Percentiles rank a stretch among this genome's conserved stretches.
These are phyloP conservation scores for Magnusiomyces clavatus DNA, from an alignment of 1,139 yeast genomes.

Conservation along the genomic window DNA sequence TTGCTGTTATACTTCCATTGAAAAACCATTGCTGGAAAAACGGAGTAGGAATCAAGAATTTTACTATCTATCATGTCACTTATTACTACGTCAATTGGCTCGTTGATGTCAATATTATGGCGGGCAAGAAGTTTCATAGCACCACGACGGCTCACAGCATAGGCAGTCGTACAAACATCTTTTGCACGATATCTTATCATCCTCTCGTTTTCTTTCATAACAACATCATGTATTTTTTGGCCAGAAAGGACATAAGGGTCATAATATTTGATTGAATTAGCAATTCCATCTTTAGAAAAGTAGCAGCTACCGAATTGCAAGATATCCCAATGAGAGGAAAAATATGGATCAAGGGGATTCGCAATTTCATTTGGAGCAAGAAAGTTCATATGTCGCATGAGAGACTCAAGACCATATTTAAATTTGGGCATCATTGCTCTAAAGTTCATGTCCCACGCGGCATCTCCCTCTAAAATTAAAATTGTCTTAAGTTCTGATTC, in stretches of 20 bases:
- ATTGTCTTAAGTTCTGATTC: not conserved
- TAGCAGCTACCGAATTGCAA: constrained; percentile 13
- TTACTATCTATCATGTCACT: not conserved
- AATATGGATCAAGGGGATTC: constrained; percentile 8
- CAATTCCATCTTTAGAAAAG: too few species aligned
- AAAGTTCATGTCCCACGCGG: constrained; percentile 15
- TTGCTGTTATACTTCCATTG: constrained; percentile 1
- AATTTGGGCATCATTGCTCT: constrained; percentile 11
- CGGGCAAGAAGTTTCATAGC: not conserved
- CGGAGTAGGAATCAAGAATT: not conserved
- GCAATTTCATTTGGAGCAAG: not conserved
- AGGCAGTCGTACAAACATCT: not conserved
- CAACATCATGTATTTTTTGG: not conserved
- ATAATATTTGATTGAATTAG: not conserved
- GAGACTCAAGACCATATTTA: constrained; percentile 12
- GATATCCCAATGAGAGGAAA: constrained; percentile 13
- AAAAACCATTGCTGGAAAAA: not conserved
- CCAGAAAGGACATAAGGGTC: not conserved
- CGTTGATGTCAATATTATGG: not conserved
- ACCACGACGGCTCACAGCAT: not conserved
- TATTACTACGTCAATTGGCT: not conserved
- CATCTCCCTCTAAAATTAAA: constrained; percentile 16
- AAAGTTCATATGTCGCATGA: not conserved
- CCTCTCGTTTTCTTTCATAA: not conserved
- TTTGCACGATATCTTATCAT: not conserved